These are phyloP conservation scores for Rubroshorea leprosula DNA, from an alignment of 345 rosid genomes.

Conservation along the genomic window DNA sequence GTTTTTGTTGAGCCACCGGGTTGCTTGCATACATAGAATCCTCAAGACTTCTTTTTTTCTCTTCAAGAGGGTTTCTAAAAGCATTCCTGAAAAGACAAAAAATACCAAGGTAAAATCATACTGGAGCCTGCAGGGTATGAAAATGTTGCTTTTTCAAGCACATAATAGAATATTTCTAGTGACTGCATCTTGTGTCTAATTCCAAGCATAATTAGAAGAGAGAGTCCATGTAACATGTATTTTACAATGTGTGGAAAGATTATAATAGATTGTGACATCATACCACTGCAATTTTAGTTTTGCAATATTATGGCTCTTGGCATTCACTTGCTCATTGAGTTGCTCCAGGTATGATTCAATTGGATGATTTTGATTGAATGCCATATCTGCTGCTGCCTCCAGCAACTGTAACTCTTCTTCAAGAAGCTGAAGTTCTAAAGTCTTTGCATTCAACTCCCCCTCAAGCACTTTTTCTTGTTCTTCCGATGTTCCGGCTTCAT, in stretches of 20 bases:
- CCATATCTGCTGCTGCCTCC: conserved; percentile 50
- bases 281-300: conserved; percentile 57
- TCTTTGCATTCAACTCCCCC: conserved; percentile 35
- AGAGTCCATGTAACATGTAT: neutral
- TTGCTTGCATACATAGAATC: conserved; percentile 46
- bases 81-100: conserved; percentile 41
- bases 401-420: conserved; percentile 48
- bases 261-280: neutral
- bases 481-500: conserved; percentile 26
- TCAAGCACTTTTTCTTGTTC: conserved; percentile 29
- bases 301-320: conserved; percentile 30
- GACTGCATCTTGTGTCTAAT: conserved; percentile 7
- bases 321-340: conserved; percentile 41
- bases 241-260: neutral
- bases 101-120: conserved; percentile 5
- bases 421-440: conserved; percentile 36
- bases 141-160: neutral
- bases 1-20: conserved; percentile 50
- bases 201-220: conserved; percentile 11
- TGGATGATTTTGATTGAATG: conserved; percentile 39
- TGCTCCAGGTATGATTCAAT: conserved; percentile 41
- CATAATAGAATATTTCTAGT: conserved; percentile 3
- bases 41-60: conserved; percentile 48
- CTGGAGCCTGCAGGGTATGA: neutral
- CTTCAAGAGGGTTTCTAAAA: conserved; percentile 42